These are phyloP conservation scores for Micractinium conductrix DNA, from an alignment of 139 green algal species.

Conservation along the genomic window DNA sequence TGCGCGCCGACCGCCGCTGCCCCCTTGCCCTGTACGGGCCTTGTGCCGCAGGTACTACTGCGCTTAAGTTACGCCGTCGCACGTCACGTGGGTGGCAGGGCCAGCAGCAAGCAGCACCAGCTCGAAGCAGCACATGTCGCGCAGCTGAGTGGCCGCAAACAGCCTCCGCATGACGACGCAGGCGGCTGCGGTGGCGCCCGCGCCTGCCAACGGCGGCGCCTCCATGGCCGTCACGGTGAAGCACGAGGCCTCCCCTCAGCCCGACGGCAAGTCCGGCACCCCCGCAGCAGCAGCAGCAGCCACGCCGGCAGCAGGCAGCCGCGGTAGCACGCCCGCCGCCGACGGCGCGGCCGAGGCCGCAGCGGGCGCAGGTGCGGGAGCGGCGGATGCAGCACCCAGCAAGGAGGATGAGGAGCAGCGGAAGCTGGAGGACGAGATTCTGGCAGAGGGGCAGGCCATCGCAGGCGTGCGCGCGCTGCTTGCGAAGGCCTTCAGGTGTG, in stretches of 20 bases:
- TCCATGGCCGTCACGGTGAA: not conserved
- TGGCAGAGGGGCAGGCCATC: conserved; percentile 32
- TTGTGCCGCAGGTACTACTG: too few species aligned
- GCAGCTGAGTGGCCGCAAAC: not conserved
- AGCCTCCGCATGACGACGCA: conserved; percentile 19
- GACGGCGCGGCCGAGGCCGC: not conserved
- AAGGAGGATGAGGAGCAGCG: conserved; percentile 26
- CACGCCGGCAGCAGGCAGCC: not conserved
- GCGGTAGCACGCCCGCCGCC: not conserved
- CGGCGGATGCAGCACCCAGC: not conserved
- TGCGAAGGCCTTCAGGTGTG: conserved; percentile 50
- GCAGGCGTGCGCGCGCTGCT: conserved; percentile 49
- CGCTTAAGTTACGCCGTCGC: too few species aligned
- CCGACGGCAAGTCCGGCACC: not conserved
- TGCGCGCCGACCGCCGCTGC: too few species aligned
- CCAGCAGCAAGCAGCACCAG: not conserved
- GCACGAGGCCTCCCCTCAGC: conserved; percentile 1
- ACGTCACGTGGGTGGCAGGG: not conserved
- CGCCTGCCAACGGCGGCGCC: not conserved
- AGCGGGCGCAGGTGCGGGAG: not conserved
- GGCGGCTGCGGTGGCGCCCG: conserved; percentile 9
- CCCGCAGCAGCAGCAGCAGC: conserved; percentile 9
- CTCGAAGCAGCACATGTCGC: not conserved
- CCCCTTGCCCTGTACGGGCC: too few species aligned
- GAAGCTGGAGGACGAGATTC: conserved; percentile 38